Conservation (phyloP, 768 basidiomycete genomes). For the Pisolithus sp. region DNA sequence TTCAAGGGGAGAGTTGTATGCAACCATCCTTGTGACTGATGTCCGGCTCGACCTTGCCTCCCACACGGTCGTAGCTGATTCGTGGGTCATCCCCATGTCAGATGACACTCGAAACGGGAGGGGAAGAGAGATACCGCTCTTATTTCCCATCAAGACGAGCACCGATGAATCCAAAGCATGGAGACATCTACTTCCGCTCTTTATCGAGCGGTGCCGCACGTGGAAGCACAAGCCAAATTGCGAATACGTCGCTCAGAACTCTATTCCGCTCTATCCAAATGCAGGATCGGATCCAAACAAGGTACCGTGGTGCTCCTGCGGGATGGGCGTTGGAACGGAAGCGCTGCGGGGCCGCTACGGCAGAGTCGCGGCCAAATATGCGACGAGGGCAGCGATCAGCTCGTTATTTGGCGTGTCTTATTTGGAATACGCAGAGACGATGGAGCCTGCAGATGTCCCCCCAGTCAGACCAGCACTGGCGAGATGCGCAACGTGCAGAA, state of each 20-base stretch:
- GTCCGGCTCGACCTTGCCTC: slow-evolving; percentile 43
- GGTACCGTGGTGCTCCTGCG: slow-evolving; percentile 48
- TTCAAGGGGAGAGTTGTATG: slow-evolving; percentile 18
- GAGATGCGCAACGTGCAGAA: slow-evolving; percentile 17
- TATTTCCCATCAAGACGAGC: slow-evolving; percentile 12
- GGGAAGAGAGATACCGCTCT: slow-evolving; percentile 3
- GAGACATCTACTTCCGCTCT: slow-evolving; percentile 41
- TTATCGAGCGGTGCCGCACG: slow-evolving; percentile 43
- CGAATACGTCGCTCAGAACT: slow-evolving; percentile 31
- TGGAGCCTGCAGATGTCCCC: not conserved
- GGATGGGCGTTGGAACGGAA: slow-evolving; percentile 41
- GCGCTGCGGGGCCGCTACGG: slow-evolving; percentile 34
- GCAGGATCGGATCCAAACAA: slow-evolving; percentile 24
- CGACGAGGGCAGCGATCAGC: slow-evolving; percentile 45
- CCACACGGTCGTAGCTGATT: slow-evolving; percentile 49
- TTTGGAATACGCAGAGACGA: slow-evolving; percentile 35
- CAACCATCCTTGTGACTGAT: slow-evolving; percentile 40
- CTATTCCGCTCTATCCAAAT: slow-evolving; percentile 29
- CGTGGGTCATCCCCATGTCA: slow-evolving; percentile 38
- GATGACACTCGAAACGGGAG: slow-evolving; percentile 3
- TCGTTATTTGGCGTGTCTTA: slow-evolving; percentile 51
- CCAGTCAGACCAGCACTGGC: not conserved
- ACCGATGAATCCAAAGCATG: slow-evolving; percentile 25
- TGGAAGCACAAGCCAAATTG: slow-evolving; percentile 43
- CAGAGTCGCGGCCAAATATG: slow-evolving; percentile 32